These are phyloP conservation scores for Beta macrorhiza DNA, from an alignment of 179 eudicot species.

Conservation along the genomic window DNA sequence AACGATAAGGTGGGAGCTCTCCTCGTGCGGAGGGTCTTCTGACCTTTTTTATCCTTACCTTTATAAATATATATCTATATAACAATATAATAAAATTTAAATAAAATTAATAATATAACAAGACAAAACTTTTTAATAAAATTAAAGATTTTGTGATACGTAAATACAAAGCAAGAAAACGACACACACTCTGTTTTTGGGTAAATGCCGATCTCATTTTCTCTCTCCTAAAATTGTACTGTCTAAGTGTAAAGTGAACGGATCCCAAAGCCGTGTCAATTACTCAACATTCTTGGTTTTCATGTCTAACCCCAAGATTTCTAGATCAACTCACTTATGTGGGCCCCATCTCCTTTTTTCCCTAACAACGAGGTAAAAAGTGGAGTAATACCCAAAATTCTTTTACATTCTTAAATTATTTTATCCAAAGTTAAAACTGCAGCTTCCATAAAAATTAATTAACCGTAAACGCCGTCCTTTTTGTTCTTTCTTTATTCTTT, in stretches of 20 bases:
- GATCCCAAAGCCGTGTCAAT: slow-evolving; percentile 39
- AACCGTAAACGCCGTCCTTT: not conserved
- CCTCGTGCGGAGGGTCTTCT: too few relatives aligned
- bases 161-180: not conserved
- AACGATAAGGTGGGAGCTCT: too few relatives aligned
- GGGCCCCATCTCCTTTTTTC: not conserved
- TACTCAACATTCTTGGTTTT: slow-evolving; percentile 33
- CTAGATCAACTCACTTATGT: slow-evolving; percentile 22
- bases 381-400: not conserved
- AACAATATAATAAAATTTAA: too few relatives aligned
- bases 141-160: not conserved
- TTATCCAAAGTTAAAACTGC: not conserved
- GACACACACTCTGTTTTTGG: not conserved
- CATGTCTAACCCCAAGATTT: not conserved
- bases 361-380: slow-evolving; percentile 34
- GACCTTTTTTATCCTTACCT: too few relatives aligned
- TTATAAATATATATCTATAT: too few relatives aligned
- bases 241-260: slow-evolving; percentile 10
- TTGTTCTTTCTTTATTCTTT: not conserved
- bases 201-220: not conserved
- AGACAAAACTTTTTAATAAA: not conserved
- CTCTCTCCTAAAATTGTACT: not conserved
- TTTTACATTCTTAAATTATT: not conserved
- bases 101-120: not conserved
- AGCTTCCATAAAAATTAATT: not conserved